Percentiles rank a stretch among this genome's conserved stretches.
Conservation (phyloP, 2,329 filamentous ascomycete genomes). For the Colletotrichum sansevieriae region DNA sequence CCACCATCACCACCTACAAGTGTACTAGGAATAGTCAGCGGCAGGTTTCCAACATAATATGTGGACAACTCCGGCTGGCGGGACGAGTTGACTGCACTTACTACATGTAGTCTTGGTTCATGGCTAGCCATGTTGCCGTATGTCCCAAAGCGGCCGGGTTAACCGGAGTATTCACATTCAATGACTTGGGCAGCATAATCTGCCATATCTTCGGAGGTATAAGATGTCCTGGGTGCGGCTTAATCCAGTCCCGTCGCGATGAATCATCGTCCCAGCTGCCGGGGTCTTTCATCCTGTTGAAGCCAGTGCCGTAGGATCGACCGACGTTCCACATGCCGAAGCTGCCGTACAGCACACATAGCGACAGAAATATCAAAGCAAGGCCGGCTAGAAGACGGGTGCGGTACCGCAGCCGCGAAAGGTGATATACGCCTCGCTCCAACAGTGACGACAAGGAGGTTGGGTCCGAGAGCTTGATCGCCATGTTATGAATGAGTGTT, state of each 20-base stretch:
- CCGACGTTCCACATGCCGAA: background rate
- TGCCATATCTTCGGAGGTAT: slow-evolving; percentile 41
- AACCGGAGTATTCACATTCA: background rate
- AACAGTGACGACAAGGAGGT: background rate
- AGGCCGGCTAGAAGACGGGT: background rate
- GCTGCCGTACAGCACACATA: slow-evolving; percentile 6
- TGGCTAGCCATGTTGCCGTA: slow-evolving; percentile 39
- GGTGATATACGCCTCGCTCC: background rate
- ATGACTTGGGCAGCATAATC: slow-evolving; percentile 36
- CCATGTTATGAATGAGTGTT: background rate
- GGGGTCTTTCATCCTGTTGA: background rate
- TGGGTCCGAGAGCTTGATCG: background rate
- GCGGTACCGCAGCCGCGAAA: background rate
- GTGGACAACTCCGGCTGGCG: no score
- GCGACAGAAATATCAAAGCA: background rate
- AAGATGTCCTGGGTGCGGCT: slow-evolving; percentile 9
- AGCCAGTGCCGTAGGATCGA: background rate
- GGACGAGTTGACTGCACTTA: slow-evolving; percentile 4
- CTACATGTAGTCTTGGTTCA: slow-evolving; percentile 40
- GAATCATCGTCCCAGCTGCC: slow-evolving; percentile 10
- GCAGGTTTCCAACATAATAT: no score
- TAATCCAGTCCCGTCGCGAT: slow-evolving; percentile 9
- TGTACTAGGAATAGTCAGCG: slow-evolving; percentile 35
- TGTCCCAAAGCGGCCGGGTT: slow-evolving; percentile 16
- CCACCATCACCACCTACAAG: slow-evolving; percentile 46